phyloP scores from a whole-genome alignment of 495 filamentous ascomycete genomes.

The Talaromyces ruber region DNA sequence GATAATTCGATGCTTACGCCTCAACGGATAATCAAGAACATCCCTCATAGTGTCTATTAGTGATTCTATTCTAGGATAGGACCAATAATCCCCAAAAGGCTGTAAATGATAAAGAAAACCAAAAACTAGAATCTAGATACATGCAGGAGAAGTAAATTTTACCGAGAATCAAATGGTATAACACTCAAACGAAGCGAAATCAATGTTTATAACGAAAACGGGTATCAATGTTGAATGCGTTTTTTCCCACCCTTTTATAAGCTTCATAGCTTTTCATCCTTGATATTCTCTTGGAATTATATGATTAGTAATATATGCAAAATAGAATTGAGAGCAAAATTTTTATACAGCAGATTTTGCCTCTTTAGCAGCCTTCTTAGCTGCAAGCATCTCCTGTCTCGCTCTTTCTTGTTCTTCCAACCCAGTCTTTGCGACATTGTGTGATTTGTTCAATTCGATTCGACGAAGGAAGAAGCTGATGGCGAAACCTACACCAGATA shows the following conservation, averaged over 20 bases:
- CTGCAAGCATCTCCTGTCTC: slow-evolving; percentile 27
- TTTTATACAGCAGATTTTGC: background rate
- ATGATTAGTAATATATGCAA: background rate
- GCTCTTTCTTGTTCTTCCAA: slow-evolving; percentile 42
- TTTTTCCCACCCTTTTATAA: background rate
- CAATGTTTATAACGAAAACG: background rate
- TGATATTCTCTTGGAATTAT: background rate
- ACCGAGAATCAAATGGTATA: background rate
- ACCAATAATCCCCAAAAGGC: background rate
- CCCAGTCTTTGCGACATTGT: slow-evolving; percentile 55
- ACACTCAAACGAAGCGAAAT: background rate
- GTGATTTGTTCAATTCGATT: slow-evolving; percentile 47
- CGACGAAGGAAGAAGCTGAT: slow-evolving; percentile 46
- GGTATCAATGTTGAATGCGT: background rate
- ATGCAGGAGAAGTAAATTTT: background rate
- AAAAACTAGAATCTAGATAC: background rate
- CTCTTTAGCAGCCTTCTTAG: slow-evolving; percentile 16
- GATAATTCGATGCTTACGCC: no score
- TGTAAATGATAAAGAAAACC: background rate
- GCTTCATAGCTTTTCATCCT: background rate
- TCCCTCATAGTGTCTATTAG: no score
- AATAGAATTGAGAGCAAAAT: background rate
- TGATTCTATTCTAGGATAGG: no score
- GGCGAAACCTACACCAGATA: slow-evolving; percentile 45
- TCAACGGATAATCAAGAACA: no score